Base-by-base conservation (phyloP, 345 rosid species). In the Brassica incana region DNA sequence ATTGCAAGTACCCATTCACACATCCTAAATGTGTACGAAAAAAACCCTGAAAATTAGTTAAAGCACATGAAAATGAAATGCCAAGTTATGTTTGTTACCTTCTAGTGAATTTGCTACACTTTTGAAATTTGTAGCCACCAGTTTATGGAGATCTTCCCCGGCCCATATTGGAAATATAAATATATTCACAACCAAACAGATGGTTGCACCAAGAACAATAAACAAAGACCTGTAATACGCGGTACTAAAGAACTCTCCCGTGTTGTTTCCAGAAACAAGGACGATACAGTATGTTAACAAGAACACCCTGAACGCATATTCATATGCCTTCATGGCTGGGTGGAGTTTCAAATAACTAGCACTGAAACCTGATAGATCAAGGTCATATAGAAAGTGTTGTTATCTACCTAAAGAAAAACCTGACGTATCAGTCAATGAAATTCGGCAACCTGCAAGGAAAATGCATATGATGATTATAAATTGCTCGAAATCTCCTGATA, bases 201-300 rank as follows among this genome's bases (percentile, higher is more conserved):
- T 82, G 8, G 83, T 87, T 48, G 97, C 97, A 71, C 98, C 98
- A 58, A 90, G 2, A 1, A 77, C 90, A 58, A 93, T 93, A 54
- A 89, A 83, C 83, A 87, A 52, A 35, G 87, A 80, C 25, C 98
- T 85, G 70, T 84, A 91, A 38, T 89, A 71, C 0, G 98, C 97
- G 5, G 91, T 86, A 38, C 40, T 20, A 25, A 83, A 82, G 81
- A 89, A 89, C 10, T 87, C 85, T 48, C 87, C 83, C 3, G 89
- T 36, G 5, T 88, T 72, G 77, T 69, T 76, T 29, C 95, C 98
- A 9, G 98, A 93, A 36, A 91, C 90, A 64, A 89, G 74, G 29
- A 93, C 98, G 45, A 90, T 88, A 73, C 98, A 91, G 78, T 71
- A 93, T 30, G 98, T 93, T 87, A 93, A 77, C 85, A 93, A 81